These are phyloP conservation scores for Kuraishia hungarica DNA, from an alignment of 805 yeast genomes.

Conservation along the genomic window DNA sequence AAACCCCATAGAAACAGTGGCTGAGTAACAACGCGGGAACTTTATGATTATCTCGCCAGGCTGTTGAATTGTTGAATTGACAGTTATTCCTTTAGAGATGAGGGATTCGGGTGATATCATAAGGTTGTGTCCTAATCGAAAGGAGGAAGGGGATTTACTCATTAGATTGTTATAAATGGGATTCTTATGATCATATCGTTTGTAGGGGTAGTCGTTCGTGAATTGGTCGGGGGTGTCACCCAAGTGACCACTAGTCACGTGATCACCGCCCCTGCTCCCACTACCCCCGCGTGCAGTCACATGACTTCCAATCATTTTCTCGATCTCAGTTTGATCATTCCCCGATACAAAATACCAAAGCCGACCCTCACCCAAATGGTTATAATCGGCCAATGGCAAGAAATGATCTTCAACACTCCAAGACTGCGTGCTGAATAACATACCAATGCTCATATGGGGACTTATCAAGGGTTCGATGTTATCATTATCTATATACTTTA, in stretches of 20 bases:
- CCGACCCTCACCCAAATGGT: slow-evolving; percentile 45
- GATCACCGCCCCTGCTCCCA: neutral
- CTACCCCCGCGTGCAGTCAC: neutral
- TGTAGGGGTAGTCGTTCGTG: neutral
- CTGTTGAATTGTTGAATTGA: slow-evolving; percentile 39
- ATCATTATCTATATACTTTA: slow-evolving; percentile 34
- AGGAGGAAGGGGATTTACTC: neutral
- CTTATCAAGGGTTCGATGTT: slow-evolving; percentile 31
- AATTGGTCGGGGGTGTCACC: neutral
- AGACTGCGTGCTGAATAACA: slow-evolving; percentile 43
- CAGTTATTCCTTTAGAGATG: slow-evolving; percentile 37
- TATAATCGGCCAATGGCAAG: slow-evolving; percentile 42
- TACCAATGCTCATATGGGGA: slow-evolving; percentile 41
- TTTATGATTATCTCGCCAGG: slow-evolving; percentile 56
- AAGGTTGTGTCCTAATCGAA: slow-evolving; percentile 13
- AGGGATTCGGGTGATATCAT: slow-evolving; percentile 42
- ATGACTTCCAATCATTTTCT: slow-evolving; percentile 19
- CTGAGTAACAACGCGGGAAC: slow-evolving; percentile 46
- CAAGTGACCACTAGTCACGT: neutral
- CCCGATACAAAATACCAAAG: slow-evolving; percentile 62
- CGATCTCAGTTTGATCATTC: slow-evolving; percentile 42
- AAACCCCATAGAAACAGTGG: slow-evolving; percentile 45
- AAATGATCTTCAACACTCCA: slow-evolving; percentile 60
- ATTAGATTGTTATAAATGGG: slow-evolving; percentile 23
- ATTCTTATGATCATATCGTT: slow-evolving; percentile 10